Evolutionary conservation across 352 stramenopile species (phyloP), one percentile per base, ranked within the genome.

Genomic region (Phytophthora syringae): DNA sequence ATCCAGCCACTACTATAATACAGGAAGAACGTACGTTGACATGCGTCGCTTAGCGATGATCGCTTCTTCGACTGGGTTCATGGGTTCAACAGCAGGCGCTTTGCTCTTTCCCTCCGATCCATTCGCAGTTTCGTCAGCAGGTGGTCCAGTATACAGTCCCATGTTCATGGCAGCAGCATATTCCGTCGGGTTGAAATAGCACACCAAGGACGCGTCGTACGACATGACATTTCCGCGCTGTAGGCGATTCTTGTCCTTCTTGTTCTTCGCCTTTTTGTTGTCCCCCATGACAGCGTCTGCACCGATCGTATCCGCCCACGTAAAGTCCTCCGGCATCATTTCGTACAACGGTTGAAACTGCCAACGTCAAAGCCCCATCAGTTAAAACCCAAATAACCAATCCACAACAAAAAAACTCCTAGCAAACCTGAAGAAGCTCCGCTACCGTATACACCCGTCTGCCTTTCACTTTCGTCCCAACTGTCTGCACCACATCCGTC

Each of bases 101-200:
- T 74, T 75, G 27, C 28, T 64, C 36, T 74, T 59, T 34, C 57
- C 53, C 49, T 67, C 56, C 5, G 44, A 51, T 0, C 49, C 60
- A 18, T 69, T 70, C 7, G 32, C 32, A 11, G 4, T 42, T 48
- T 51, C 55, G 20, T 69, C 66, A 28, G 63, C 54, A 28, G 60
- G 64, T 27, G 64, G 80, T 30, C 78, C 80, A 5, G 79, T 90
- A 45, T 83, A 86, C 1, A 92, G 74, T 22, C 79, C 78, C 72
- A 84, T 88, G 16, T 76, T 73, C 70, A 79, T 70, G 37, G 83
- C 83, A 0, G 84, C 77, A 3, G 84, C 62, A 61, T 93, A 93
- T 56, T 93, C 84, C 37, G 70, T 90, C 42, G 84, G 84, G 44
- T 92, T 94, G 55, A 92, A 94, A 52, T 91, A 92, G 30, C 79